A percentile compares a stretch with the other conserved stretches of the same genome.
phyloP scores from a whole-genome alignment of 352 stramenopile species.

The Aphanomyces invadans region DNA sequence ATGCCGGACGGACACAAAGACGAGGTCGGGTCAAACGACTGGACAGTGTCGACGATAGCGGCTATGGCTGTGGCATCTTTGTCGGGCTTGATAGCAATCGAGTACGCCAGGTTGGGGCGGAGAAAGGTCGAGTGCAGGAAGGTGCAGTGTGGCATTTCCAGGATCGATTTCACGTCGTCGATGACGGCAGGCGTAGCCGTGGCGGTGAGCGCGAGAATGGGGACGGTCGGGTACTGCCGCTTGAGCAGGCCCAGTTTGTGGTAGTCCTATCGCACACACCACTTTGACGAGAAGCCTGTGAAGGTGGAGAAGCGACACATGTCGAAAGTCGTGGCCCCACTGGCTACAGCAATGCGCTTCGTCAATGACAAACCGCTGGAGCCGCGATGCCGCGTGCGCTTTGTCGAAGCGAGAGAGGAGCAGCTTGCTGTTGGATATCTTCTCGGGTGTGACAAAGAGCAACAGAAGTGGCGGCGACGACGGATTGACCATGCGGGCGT shows the following conservation, averaged over 20 bases:
- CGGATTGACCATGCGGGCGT: constrained; percentile 75
- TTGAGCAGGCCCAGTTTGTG: constrained; percentile 88
- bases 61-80: constrained; percentile 34
- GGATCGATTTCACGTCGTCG: constrained; percentile 60
- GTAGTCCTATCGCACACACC: constrained; percentile 66
- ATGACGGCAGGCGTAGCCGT: constrained; percentile 71
- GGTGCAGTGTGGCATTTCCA: constrained; percentile 57
- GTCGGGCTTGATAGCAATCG: constrained; percentile 45
- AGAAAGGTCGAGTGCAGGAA: constrained; percentile 90
- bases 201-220: constrained; percentile 87
- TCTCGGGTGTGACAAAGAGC: constrained; percentile 90
- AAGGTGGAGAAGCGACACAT: constrained; percentile 20
- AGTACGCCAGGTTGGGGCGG: constrained; percentile 87
- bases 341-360: constrained; percentile 81
- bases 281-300: constrained; percentile 19
- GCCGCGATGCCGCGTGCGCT: constrained; percentile 55
- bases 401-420: constrained; percentile 89
- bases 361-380: constrained; percentile 92
- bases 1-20: too few relatives aligned
- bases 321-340: constrained; percentile 80
- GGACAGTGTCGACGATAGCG: constrained; percentile 71
- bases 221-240: constrained; percentile 82
- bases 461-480: constrained; percentile 59
- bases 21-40: constrained; percentile 40
- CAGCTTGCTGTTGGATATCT: constrained; percentile 82